Base-by-base conservation (phyloP, 805 yeast species). In the Kodamaea leandrae region DNA sequence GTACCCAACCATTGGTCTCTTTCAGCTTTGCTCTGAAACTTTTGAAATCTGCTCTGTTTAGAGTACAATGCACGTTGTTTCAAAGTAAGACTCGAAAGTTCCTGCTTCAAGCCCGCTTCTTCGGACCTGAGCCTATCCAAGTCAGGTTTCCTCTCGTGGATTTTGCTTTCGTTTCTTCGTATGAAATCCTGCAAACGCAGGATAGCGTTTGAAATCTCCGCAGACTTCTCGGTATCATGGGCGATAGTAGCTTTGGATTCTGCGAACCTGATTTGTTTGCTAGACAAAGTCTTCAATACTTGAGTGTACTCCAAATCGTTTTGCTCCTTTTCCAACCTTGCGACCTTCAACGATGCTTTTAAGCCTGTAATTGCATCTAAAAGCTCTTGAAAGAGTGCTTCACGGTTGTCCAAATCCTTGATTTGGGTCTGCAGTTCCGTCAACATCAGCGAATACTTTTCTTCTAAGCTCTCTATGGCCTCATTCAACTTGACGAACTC, bases 31-130 rank as follows among this genome's bases (percentile, higher is more conserved):
- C 75, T 60, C 1, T 58, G 47, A 51, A 88, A 89, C 47, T 78
- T 75, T 18, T 79, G 71, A 43, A 75, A 76, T 37, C 89, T 77
- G 30, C 85, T 86, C 51, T 81, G 85, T 53, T 88, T 90, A 6
- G 84, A 69, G 37, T 83, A 76, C 4, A 90, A 58, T 10, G 70
- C 61, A 48, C 84, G 68, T 57, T 84, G 89, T 20, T 63, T 71
- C 6, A 78, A 64, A 39, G 69, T 72, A 16, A 73, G 50, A n/a
- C 65, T 61, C 3, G 61, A 41, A 6, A 82, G 57, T 36, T 68
- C 51, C 3, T 56, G 50, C 41, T 74, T 74, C 23, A 72, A 46
- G 3, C 49, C 48, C 0, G 51, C 25, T 54, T 83, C 87, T 32
- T 61, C 52, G 1, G 50, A 46, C 33, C 60, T 66, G 9, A 77